Conservation (phyloP, 768 basidiomycete species). For the Boletus pseudo-olivaceus region DNA sequence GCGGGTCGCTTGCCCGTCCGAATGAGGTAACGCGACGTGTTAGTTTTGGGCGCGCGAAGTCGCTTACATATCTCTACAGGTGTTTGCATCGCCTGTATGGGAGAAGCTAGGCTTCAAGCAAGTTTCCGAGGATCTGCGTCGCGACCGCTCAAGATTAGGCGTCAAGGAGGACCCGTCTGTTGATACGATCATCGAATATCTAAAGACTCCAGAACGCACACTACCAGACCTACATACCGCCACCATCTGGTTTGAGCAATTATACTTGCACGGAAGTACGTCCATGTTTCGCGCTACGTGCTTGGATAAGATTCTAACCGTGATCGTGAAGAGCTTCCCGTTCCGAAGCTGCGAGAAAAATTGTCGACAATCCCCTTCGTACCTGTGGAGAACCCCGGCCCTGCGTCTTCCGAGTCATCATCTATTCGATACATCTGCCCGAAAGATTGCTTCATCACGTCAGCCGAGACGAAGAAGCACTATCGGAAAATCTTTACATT, state of each 20-base stretch:
- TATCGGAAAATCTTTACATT: conserved; percentile 11
- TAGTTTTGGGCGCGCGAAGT: neutral
- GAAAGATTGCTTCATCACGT: conserved; percentile 14
- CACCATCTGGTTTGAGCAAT: conserved; percentile 5
- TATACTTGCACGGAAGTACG: conserved; percentile 7
- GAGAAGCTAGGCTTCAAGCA: conserved; percentile 8
- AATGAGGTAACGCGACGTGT: conserved; percentile 7
- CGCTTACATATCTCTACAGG: conserved; percentile 1
- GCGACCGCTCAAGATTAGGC: conserved; percentile 11
- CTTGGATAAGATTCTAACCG: neutral
- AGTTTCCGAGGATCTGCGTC: neutral
- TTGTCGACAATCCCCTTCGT: conserved; percentile 11
- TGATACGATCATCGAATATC: neutral
- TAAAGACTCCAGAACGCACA: neutral
- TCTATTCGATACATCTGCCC: neutral
- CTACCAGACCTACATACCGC: neutral
- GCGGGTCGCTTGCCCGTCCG: neutral
- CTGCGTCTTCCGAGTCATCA: neutral
- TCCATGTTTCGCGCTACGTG: neutral
- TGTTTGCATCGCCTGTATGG: conserved; percentile 7
- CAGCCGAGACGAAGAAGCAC: neutral
- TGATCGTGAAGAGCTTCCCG: conserved; percentile 4
- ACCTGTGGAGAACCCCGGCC: neutral
- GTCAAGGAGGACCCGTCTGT: conserved; percentile 5
- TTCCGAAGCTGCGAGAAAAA: conserved; percentile 1